Evolutionary conservation across 2,329 filamentous ascomycete genomes (phyloP).

Genomic region (Colletotrichum sp.): DNA sequence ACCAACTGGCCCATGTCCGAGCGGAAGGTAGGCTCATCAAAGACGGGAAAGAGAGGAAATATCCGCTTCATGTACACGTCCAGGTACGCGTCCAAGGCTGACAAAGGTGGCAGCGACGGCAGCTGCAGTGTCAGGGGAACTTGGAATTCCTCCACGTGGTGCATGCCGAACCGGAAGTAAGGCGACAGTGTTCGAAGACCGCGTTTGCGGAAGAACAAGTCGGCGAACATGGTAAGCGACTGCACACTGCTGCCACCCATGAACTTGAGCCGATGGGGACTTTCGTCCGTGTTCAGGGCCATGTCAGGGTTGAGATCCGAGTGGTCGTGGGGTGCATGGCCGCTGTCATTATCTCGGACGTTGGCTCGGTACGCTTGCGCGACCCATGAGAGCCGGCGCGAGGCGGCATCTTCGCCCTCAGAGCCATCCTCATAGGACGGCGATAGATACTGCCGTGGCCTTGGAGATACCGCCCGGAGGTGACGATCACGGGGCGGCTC

Average conservation of each 20-base stretch:
- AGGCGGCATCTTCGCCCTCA: neutral
- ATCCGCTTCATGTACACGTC: constrained; percentile 24
- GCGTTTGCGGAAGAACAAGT: constrained; percentile 25
- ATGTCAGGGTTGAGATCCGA: constrained; percentile 23
- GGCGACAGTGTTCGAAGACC: constrained; percentile 22
- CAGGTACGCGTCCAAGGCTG: constrained; percentile 4
- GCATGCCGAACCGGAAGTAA: constrained; percentile 27
- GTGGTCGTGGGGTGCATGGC: neutral
- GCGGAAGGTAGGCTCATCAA: constrained; percentile 17
- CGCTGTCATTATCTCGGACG: neutral
- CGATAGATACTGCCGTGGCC: neutral
- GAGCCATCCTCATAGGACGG: neutral
- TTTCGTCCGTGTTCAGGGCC: constrained; percentile 28
- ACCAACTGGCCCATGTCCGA: constrained; percentile 12
- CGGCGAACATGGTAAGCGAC: constrained; percentile 27
- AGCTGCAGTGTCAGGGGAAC: constrained; percentile 17
- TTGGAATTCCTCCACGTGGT: constrained; percentile 26
- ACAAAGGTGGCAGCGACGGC: constrained; percentile 17
- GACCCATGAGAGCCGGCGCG: neutral
- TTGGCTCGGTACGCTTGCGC: constrained; percentile 8
- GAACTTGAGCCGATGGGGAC: constrained; percentile 23
- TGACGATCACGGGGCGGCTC: neutral
- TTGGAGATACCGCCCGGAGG: neutral
- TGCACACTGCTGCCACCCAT: constrained; percentile 28
- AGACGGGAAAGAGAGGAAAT: constrained; percentile 25